phyloP scores from a whole-genome alignment of 2,329 filamentous ascomycete species.

The Exophiala sp. region DNA sequence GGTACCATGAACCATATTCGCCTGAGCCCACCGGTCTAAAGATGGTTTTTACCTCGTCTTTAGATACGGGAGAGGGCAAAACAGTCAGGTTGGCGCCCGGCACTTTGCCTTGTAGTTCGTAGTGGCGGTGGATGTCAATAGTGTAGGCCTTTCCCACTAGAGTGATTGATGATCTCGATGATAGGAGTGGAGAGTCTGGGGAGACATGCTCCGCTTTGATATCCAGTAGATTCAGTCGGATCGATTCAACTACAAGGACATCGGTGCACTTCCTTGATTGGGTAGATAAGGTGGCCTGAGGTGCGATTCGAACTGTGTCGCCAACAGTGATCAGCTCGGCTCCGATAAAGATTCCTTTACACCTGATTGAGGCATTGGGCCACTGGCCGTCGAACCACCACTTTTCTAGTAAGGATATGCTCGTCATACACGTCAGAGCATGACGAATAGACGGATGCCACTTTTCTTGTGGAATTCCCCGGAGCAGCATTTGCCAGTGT shows the following conservation, averaged over 20 bases:
- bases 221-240: conserved; percentile 46
- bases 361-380: conserved; percentile 50
- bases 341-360: conserved; percentile 52
- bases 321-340: conserved; percentile 50
- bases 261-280: conserved; percentile 39
- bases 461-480: conserved; percentile 35
- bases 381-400: conserved; percentile 50
- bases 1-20: conserved; percentile 50
- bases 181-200: conserved; percentile 42
- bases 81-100: conserved; percentile 2
- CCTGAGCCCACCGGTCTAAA: conserved; percentile 40
- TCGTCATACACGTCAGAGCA: conserved; percentile 49
- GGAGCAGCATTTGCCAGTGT: conserved; percentile 48
- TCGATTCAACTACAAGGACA: conserved; percentile 49
- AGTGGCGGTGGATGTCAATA: conserved; percentile 28
- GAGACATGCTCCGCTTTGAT: conserved; percentile 45
- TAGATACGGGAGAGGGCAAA: conserved; percentile 27
- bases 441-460: conserved; percentile 51
- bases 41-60: conserved; percentile 33
- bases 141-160: conserved; percentile 49
- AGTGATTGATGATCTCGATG: conserved; percentile 43
- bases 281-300: conserved; percentile 26
- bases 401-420: conserved; percentile 49
- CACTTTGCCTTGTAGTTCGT: conserved; percentile 5
- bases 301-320: conserved; percentile 50